phyloP scores from a whole-genome alignment of 257 asterid genomes.

The Echium plantagineum region DNA sequence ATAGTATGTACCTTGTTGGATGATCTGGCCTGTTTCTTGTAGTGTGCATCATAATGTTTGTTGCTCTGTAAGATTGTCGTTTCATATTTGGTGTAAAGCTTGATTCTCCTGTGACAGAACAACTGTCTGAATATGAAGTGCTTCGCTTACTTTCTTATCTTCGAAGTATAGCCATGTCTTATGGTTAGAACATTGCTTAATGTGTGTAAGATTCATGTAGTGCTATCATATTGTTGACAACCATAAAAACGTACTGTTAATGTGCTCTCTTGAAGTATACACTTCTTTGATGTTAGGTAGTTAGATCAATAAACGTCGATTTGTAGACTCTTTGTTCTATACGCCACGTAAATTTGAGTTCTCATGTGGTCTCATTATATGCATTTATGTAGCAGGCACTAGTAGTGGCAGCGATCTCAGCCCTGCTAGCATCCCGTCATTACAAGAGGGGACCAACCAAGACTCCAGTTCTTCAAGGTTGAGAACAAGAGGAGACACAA shows the following conservation, averaged over 20 bases:
- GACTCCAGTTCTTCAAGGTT: slow-evolving; percentile 31
- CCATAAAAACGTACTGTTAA: neutral
- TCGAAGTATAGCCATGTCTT: neutral
- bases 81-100: neutral
- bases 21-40: neutral
- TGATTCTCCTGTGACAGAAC: neutral
- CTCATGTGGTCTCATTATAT: neutral
- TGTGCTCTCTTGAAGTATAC: neutral
- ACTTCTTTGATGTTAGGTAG: neutral
- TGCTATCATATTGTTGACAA: neutral
- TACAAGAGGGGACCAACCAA: slow-evolving; percentile 31
- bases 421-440: slow-evolving; percentile 50
- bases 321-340: neutral
- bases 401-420: slow-evolving; percentile 42
- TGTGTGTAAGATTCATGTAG: too few relatives aligned
- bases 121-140: neutral
- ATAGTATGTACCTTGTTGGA: too few relatives aligned
- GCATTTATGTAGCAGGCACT: slow-evolving; percentile 35
- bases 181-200: neutral
- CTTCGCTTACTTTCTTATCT: neutral
- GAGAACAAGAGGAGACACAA: slow-evolving; percentile 22
- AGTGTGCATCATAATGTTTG: neutral
- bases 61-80: neutral
- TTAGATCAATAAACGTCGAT: neutral
- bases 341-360: neutral